These are phyloP conservation scores for Citrullus colocynthis DNA, from an alignment of 306 rosid genomes.

Conservation along the genomic window DNA sequence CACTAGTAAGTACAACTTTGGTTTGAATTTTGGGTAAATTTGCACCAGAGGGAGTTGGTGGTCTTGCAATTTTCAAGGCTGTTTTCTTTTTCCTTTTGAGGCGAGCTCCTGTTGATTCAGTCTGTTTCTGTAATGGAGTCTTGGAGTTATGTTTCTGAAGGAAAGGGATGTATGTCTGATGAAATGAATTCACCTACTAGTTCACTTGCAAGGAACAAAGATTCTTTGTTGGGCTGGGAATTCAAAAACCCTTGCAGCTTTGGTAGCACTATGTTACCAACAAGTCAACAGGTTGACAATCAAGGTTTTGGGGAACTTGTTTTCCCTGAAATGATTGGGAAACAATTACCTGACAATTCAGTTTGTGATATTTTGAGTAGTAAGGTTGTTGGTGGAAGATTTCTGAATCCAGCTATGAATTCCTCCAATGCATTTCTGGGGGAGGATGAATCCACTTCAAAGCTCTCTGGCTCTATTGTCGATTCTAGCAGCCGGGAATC, in stretches of 20 bases:
- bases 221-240: slow-evolving; percentile 47
- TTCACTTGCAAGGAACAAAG: slow-evolving; percentile 31
- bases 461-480: slow-evolving; percentile 38
- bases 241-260: slow-evolving; percentile 39
- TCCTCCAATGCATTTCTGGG: slow-evolving; percentile 22
- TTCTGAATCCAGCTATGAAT: slow-evolving; percentile 15
- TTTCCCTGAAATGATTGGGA: slow-evolving; percentile 40
- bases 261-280: slow-evolving; percentile 27
- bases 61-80: background rate
- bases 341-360: slow-evolving; percentile 28
- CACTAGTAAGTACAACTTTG: background rate
- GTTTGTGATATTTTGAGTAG: slow-evolving; percentile 21
- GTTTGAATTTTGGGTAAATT: slow-evolving; percentile 9
- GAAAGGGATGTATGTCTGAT: slow-evolving; percentile 42
- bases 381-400: slow-evolving; percentile 22
- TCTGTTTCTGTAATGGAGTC: slow-evolving; percentile 55
- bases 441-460: slow-evolving; percentile 41
- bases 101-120: slow-evolving; percentile 2
- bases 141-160: slow-evolving; percentile 62
- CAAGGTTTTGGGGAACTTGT: slow-evolving; percentile 53
- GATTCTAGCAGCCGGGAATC: slow-evolving; percentile 43
- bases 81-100: slow-evolving; percentile 12
- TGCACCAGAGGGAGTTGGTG: slow-evolving; percentile 9
- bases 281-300: slow-evolving; percentile 32
- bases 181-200: slow-evolving; percentile 31